Conservation (phyloP, 2,329 filamentous ascomycete species). For the Zymoseptoria pseudotritici region DNA sequence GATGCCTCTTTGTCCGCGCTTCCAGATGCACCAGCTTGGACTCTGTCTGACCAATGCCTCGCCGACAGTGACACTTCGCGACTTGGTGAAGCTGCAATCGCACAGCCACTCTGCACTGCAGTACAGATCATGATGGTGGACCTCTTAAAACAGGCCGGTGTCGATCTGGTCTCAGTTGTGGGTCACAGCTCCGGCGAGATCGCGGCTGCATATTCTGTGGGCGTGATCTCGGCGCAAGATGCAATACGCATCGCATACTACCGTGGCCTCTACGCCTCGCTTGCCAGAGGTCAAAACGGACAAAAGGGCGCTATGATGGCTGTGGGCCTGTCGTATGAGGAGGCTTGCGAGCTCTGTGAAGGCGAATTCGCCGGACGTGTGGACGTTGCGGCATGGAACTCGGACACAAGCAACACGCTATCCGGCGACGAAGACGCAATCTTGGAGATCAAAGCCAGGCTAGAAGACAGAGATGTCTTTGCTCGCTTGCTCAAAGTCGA, state of each 20-base stretch:
- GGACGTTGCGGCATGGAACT: conserved; percentile 31
- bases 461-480: conserved; percentile 34
- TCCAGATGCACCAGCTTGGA: conserved; percentile 19
- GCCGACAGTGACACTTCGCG: conserved; percentile 36
- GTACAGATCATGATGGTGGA: conserved; percentile 47
- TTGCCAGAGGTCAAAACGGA: conserved; percentile 5
- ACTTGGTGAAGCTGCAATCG: conserved; percentile 28
- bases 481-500: conserved; percentile 35
- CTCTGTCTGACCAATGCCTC: conserved; percentile 32
- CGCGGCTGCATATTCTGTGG: conserved; percentile 28
- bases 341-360: conserved; percentile 14
- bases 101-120: conserved; percentile 50
- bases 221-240: conserved; percentile 14
- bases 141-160: conserved; percentile 25
- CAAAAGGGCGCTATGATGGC: conserved; percentile 31
- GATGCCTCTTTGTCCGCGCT: conserved; percentile 9
- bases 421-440: conserved; percentile 39
- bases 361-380: conserved; percentile 21
- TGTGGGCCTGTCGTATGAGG: conserved; percentile 16
- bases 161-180: conserved; percentile 21
- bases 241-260: conserved; percentile 21
- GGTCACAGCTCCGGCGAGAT: conserved; percentile 31
- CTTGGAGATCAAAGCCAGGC: conserved; percentile 20
- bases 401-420: conserved; percentile 36
- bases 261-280: conserved; percentile 14